Evolutionary conservation across 2,329 filamentous ascomycete species (phyloP).

Genomic region (Arthrobotrys sinensis): DNA sequence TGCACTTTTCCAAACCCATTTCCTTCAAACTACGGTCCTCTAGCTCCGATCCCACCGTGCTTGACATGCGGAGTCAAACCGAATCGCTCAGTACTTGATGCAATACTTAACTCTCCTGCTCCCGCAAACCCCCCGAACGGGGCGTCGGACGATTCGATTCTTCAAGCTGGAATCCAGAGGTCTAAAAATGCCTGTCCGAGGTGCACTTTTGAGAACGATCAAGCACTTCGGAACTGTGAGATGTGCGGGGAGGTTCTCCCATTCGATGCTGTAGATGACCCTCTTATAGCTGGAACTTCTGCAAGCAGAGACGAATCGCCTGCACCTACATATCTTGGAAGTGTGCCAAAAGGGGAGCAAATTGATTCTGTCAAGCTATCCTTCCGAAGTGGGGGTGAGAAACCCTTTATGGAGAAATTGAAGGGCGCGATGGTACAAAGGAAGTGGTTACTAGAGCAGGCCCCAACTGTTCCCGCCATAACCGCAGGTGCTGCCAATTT

Average conservation of each 20-base stretch:
- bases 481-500: constrained; percentile 50
- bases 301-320: constrained; percentile 50
- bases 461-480: constrained; percentile 82
- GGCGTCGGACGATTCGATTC: constrained; percentile 29
- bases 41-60: constrained; percentile 81
- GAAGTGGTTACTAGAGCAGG: constrained; percentile 93
- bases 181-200: constrained; percentile 76
- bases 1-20: constrained; percentile 85
- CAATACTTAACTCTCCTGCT: constrained; percentile 47
- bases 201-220: constrained; percentile 95
- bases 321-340: constrained; percentile 51
- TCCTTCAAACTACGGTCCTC: constrained; percentile 93
- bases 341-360: constrained; percentile 69
- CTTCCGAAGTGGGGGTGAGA: constrained; percentile 89
- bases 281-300: constrained; percentile 11
- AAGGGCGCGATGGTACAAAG: constrained; percentile 90
- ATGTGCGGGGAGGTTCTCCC: constrained; percentile 76
- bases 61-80: constrained; percentile 95
- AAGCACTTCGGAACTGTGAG: constrained; percentile 87
- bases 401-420: constrained; percentile 88
- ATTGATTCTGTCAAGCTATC: constrained; percentile 89
- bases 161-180: constrained; percentile 62
- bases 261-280: constrained; percentile 67
- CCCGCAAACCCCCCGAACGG: constrained; percentile 25
- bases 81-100: constrained; percentile 62